phyloP scores from a whole-genome alignment of 768 basidiomycete species.

The Rhizopogon vesiculosus region DNA sequence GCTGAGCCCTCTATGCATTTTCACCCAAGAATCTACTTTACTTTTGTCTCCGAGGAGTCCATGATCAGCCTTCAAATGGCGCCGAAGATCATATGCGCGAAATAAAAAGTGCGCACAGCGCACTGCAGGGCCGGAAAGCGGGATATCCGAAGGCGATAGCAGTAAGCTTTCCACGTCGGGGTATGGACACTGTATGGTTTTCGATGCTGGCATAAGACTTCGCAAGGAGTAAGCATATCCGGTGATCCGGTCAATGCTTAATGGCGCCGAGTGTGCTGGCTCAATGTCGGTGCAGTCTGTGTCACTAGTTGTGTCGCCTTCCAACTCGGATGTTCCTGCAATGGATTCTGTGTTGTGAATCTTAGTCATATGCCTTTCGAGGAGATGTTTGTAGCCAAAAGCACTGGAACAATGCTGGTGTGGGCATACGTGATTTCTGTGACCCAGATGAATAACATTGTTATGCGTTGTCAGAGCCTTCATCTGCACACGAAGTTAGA shows the following conservation, averaged over 20 bases:
- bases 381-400: constrained; percentile 83
- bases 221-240: constrained; percentile 55
- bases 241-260: constrained; percentile 47
- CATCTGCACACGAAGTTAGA: constrained; percentile 45
- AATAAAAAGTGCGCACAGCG: constrained; percentile 69
- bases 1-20: constrained; percentile 5
- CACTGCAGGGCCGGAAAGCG: constrained; percentile 11
- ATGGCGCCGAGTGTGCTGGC: constrained; percentile 2
- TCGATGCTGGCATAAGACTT: constrained; percentile 31
- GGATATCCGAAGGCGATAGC: constrained; percentile 2
- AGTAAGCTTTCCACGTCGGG: constrained; percentile 41
- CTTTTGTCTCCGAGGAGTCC: constrained; percentile 56
- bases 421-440: constrained; percentile 68
- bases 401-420: constrained; percentile 52
- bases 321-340: constrained; percentile 12
- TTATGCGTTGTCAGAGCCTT: constrained; percentile 68
- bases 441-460: constrained; percentile 68
- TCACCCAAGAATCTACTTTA: constrained; percentile 56
- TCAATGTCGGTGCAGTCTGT: constrained; percentile 22
- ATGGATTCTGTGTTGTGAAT: constrained; percentile 29
- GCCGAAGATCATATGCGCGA: constrained; percentile 81
- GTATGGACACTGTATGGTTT: constrained; percentile 55
- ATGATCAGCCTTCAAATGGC: constrained; percentile 76
- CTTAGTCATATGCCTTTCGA: constrained; percentile 69
- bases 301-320: constrained; percentile 28